Percentiles rank a stretch among this genome's conserved stretches.
phyloP scores from a whole-genome alignment of 2,329 filamentous ascomycete genomes.

The Mycosphaerella sp. region DNA sequence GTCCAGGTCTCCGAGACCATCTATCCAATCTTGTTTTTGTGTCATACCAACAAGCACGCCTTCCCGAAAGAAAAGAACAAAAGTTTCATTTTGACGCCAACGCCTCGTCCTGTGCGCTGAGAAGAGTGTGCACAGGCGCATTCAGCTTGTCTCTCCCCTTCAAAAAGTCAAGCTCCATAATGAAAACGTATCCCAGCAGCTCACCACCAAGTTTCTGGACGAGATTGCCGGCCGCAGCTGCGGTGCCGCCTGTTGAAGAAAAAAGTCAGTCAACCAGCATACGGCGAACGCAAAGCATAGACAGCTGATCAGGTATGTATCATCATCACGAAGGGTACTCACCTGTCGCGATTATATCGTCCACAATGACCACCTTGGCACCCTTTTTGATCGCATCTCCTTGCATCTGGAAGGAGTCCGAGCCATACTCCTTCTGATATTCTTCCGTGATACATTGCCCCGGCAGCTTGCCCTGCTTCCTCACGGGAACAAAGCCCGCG shows the following conservation, averaged over 20 bases:
- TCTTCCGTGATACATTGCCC: conserved; percentile 77
- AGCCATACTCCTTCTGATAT: conserved; percentile 94
- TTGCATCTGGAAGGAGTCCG: conserved; percentile 96
- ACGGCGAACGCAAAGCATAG: background rate
- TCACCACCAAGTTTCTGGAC: conserved; percentile 78
- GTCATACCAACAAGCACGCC: background rate
- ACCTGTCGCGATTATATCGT: conserved; percentile 99
- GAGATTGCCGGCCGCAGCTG: conserved; percentile 77
- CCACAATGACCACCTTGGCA: conserved; percentile 86
- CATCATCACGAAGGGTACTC: conserved; percentile 43
- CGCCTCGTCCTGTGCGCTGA: conserved; percentile 56
- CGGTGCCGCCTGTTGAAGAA: conserved; percentile 69
- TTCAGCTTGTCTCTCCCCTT: conserved; percentile 86
- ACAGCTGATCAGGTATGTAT: background rate
- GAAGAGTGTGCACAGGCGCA: conserved; percentile 74
- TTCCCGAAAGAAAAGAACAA: background rate
- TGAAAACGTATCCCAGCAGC: conserved; percentile 87
- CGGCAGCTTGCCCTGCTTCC: conserved; percentile 94
- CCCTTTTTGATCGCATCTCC: conserved; percentile 73
- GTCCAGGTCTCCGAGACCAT: background rate
- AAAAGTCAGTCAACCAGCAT: background rate
- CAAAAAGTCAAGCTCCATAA: conserved; percentile 90
- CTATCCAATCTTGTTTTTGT: background rate
- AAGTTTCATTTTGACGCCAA: background rate
- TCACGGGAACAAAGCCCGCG: conserved; percentile 82